Percentiles rank a stretch among this genome's conserved stretches.
These are phyloP conservation scores for Aureobasidium subglaciale DNA, from an alignment of 2,329 filamentous ascomycete species.

Conservation along the genomic window DNA sequence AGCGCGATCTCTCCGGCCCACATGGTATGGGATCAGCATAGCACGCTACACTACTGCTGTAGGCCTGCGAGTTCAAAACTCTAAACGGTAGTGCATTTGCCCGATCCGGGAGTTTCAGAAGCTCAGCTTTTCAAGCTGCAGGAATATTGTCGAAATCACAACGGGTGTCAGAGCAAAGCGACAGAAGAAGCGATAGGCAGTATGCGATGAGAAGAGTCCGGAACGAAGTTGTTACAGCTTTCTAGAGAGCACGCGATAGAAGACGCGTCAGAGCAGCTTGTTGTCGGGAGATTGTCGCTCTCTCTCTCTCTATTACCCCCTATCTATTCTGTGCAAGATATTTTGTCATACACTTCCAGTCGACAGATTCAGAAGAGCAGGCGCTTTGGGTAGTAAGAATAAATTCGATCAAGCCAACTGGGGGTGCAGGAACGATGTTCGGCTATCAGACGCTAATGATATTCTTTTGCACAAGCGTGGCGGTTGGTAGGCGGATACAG, in stretches of 20 bases:
- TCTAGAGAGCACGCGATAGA: no score
- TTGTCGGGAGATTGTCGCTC: no score
- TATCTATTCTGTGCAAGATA: no score
- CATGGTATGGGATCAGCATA: not conserved
- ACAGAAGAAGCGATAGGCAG: not conserved
- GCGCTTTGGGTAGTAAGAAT: no score
- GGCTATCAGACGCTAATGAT: not conserved
- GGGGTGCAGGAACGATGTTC: not conserved
- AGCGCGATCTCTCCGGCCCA: slow-evolving; percentile 4
- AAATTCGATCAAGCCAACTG: no score
- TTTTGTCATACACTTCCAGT: not conserved
- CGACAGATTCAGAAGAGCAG: no score
- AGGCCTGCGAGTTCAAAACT: not conserved
- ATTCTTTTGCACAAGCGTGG: not conserved
- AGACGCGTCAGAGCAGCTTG: no score
- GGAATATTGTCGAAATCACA: not conserved
- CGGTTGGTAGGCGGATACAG: not conserved
- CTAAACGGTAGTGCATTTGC: not conserved
- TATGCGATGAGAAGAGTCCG: no score
- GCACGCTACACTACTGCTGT: not conserved
- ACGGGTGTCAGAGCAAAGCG: not conserved
- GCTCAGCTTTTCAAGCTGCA: not conserved
- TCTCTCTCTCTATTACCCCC: no score
- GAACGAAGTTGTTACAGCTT: no score
- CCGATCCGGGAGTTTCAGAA: not conserved